Percentiles rank a stretch among this genome's conserved stretches.
Conservation (phyloP, 2,329 filamentous ascomycete genomes). For the Neofusicoccum ribis region DNA sequence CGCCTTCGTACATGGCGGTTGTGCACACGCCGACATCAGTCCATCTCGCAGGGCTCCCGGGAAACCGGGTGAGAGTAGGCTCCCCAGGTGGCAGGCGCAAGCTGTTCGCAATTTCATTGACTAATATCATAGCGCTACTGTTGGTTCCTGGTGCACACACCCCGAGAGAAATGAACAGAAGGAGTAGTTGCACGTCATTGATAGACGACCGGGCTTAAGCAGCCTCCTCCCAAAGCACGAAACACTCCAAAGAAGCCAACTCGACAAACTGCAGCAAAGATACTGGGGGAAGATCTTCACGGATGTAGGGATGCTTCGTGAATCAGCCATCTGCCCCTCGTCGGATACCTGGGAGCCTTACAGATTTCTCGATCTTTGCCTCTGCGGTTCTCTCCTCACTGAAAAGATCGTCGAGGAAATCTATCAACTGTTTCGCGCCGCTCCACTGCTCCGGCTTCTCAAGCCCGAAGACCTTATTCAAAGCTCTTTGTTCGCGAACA, state of each 20-base stretch:
- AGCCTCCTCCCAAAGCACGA: slow-evolving; percentile 15
- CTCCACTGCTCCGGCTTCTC: slow-evolving; percentile 22
- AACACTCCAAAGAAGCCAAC: slow-evolving; percentile 22
- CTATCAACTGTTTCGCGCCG: slow-evolving; percentile 23
- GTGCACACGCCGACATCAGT: not conserved
- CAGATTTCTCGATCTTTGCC: slow-evolving; percentile 17
- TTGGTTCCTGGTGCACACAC: not conserved
- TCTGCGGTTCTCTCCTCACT: slow-evolving; percentile 15
- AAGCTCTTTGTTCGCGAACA: slow-evolving; percentile 19
- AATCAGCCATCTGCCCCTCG: not conserved
- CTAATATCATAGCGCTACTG: not conserved
- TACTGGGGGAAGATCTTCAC: not conserved
- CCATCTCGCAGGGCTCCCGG: not conserved
- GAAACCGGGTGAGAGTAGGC: not conserved
- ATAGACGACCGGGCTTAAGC: not conserved
- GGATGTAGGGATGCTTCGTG: slow-evolving; percentile 20
- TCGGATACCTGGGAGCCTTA: not conserved
- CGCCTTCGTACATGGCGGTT: not conserved
- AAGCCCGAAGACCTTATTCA: slow-evolving; percentile 23
- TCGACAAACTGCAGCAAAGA: slow-evolving; percentile 19
- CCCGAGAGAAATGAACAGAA: not conserved
- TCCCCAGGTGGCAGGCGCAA: not conserved
- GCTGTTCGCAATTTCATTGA: not conserved
- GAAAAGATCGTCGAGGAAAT: slow-evolving; percentile 25
- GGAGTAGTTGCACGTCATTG: not conserved